Evolutionary conservation across 129 eudicot genomes (phyloP), one percentile per base, ranked within the genome.

Genomic region (Artemisia annua): DNA sequence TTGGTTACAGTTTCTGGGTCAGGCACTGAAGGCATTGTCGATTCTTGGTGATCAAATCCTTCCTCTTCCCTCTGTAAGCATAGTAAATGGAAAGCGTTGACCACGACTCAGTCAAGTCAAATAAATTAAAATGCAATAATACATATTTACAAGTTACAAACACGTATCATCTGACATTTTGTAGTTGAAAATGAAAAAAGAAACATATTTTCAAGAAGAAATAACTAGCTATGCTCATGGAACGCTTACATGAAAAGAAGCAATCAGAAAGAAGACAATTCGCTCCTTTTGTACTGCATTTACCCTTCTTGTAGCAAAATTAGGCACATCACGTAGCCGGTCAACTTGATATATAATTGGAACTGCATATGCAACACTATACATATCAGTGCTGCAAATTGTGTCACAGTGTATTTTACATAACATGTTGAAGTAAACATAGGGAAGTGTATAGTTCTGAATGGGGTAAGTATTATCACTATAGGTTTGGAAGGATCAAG

Each of bases 321-420:
- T 95, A 67, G 69, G 86, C 74, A 83, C 94, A 85, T 90, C 97
- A 72, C 81, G 87, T 44, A 90, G 78, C 53, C 96, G 96, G 32
- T 86, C 89, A 77, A 95, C 97, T 79, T 88, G 83, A 85, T 95
- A 95, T 74, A 88, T 80, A 56, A 95, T 78, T 49, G 99, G 97
- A 75, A 86, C 97, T 95, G 86, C 81, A 84, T 67, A 71, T 50
- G 50, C 51, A 58, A 11, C 44, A 68, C 57, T 18, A 62, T 35
- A 70, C 14, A 22, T 43, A 39, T 79, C 63, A 79, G 53, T 64
- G 58, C 71, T 56, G 55, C 63, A 35, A 8, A 5, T 61, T 44
- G 54, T 55, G 13, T 52, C 69, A 11, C 10, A 22, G 14, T 13
- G 60, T 66, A 58, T 30, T 4, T 3, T 56, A 22, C 19, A 53